These are phyloP conservation scores for Pittosporum tobira DNA, from an alignment of 129 eudicot species.

Conservation along the genomic window DNA sequence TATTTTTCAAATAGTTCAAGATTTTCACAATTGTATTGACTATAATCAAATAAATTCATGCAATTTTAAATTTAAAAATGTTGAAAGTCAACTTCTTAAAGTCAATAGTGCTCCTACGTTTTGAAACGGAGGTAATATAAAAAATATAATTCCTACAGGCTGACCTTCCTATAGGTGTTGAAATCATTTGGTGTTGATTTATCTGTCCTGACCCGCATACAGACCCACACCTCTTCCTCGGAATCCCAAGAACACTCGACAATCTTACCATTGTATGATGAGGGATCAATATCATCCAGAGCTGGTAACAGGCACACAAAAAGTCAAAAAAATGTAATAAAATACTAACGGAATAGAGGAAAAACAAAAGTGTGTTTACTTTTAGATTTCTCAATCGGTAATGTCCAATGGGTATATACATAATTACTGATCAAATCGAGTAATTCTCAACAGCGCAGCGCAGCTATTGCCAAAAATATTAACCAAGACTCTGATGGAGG, in stretches of 20 bases:
- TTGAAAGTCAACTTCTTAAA: no score
- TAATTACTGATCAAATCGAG: no score
- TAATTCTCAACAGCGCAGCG: background rate
- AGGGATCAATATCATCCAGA: conserved; percentile 54
- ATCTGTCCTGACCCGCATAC: conserved; percentile 68
- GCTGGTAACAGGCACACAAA: no score
- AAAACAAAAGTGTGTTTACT: background rate
- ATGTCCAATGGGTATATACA: no score
- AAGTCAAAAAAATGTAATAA: background rate
- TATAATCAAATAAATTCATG: no score
- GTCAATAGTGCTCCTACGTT: no score
- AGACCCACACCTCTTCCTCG: conserved; percentile 79
- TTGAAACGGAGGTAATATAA: no score
- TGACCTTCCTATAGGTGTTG: conserved; percentile 82
- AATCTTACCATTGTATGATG: conserved; percentile 73
- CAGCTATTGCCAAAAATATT: background rate
- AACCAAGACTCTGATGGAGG: background rate
- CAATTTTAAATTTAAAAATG: no score
- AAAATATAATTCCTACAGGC: background rate
- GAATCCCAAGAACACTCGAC: conserved; percentile 78
- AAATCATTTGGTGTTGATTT: conserved; percentile 87
- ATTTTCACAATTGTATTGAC: no score
- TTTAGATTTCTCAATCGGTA: no score
- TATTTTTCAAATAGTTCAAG: no score
- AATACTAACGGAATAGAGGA: background rate